These are phyloP conservation scores for Hanseniaspora singularis DNA, from an alignment of 805 yeast species.

Conservation along the genomic window DNA sequence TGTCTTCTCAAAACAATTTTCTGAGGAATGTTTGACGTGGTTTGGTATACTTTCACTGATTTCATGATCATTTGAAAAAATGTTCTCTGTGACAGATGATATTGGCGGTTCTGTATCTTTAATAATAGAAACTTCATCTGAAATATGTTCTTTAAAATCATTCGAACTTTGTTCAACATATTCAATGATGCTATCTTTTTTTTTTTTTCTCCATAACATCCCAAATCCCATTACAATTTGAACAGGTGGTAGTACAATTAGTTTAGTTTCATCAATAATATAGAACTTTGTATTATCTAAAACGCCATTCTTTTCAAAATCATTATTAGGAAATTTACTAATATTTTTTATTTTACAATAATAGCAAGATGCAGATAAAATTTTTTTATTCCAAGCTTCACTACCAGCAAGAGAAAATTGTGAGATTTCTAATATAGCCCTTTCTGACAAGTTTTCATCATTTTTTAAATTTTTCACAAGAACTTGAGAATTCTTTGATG, in stretches of 20 bases:
- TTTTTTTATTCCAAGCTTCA: conserved; percentile 79
- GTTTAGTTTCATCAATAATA: conserved; percentile 40
- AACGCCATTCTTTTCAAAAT: conserved; percentile 31
- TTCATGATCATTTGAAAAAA: no score
- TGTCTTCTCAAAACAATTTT: no score
- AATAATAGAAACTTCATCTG: conserved; percentile 10
- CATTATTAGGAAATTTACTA: conserved; percentile 54
- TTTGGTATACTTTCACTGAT: no score
- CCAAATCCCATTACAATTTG: conserved; percentile 86
- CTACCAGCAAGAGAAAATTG: conserved; percentile 69
- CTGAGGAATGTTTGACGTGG: no score
- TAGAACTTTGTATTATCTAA: conserved; percentile 53
- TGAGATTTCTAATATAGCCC: conserved; percentile 83
- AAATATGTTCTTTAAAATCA: no score
- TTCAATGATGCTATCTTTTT: conserved; percentile 21
- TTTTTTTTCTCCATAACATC: conserved; percentile 59
- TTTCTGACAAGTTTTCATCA: conserved; percentile 64
- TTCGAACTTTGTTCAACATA: conserved; percentile 12
- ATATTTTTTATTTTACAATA: conserved; percentile 59
- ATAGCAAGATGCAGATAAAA: conserved; percentile 49
- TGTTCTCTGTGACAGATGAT: no score
- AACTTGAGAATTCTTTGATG: conserved; percentile 48
- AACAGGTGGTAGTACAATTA: conserved; percentile 59
- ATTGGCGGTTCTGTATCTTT: conserved; percentile 9
- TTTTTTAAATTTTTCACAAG: conserved; percentile 69